These are phyloP conservation scores for Xylaria sp. DNA, from an alignment of 2,329 filamentous ascomycete species.

Conservation along the genomic window DNA sequence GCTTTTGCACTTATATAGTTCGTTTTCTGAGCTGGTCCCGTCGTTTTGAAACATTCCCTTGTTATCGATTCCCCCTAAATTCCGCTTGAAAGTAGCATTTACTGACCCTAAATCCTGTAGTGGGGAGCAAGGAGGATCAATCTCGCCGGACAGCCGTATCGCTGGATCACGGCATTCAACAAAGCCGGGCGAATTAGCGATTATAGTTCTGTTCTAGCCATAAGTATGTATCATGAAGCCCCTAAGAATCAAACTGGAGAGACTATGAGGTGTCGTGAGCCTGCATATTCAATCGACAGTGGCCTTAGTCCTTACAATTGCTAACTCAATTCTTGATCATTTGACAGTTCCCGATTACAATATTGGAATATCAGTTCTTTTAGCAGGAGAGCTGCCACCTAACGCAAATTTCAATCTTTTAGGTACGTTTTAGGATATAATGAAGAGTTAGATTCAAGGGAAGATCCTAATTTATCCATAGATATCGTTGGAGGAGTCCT, in stretches of 20 bases:
- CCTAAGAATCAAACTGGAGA: neutral
- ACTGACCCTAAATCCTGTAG: neutral
- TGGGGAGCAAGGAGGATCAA: slow-evolving; percentile 52
- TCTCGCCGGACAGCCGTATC: slow-evolving; percentile 43
- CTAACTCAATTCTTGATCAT: neutral
- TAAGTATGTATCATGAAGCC: slow-evolving; percentile 40
- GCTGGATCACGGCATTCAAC: slow-evolving; percentile 54
- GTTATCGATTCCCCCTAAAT: neutral
- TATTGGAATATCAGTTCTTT: slow-evolving; percentile 55
- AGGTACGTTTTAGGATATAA: slow-evolving; percentile 34
- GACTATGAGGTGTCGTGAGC: neutral
- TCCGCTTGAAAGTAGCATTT: neutral
- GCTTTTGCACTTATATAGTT: neutral
- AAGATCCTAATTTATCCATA: slow-evolving; percentile 33
- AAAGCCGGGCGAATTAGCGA: slow-evolving; percentile 56
- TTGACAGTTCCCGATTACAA: slow-evolving; percentile 54
- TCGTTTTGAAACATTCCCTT: neutral
- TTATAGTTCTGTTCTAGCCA: slow-evolving; percentile 53
- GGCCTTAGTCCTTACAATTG: neutral
- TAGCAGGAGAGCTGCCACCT: slow-evolving; percentile 49
- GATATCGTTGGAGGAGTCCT: slow-evolving; percentile 47
- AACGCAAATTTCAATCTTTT: slow-evolving; percentile 48
- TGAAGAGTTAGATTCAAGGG: neutral
- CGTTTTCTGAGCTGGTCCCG: neutral
- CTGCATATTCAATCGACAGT: neutral